Evolutionary conservation across 768 basidiomycete species (phyloP).

Genomic region (Podaxis carcinomalis): DNA sequence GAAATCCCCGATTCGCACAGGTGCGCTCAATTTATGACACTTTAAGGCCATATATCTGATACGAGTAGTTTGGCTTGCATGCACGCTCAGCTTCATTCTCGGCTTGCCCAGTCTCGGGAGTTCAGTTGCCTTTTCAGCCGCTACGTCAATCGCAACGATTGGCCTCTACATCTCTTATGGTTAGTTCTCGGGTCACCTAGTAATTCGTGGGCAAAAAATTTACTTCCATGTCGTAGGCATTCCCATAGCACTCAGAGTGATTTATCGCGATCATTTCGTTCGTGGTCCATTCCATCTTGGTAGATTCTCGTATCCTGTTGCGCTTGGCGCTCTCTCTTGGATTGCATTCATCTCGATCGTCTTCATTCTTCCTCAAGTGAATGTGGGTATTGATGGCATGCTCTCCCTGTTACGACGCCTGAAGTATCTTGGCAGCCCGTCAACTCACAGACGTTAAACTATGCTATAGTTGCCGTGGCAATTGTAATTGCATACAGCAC

Average conservation of each 20-base stretch:
- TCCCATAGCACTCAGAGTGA: conserved; percentile 63
- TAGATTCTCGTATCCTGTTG: conserved; percentile 54
- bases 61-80: conserved; percentile 71
- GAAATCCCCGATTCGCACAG: conserved; percentile 66
- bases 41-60: background rate
- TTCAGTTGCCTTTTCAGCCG: conserved; percentile 62
- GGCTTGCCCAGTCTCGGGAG: conserved; percentile 72
- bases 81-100: conserved; percentile 69
- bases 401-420: background rate
- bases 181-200: conserved; percentile 17
- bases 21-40: conserved; percentile 24
- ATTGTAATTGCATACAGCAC: conserved; percentile 63
- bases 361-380: conserved; percentile 69
- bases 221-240: conserved; percentile 35
- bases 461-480: conserved; percentile 70
- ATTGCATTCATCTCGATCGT: conserved; percentile 69
- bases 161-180: conserved; percentile 77
- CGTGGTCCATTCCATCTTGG: conserved; percentile 75
- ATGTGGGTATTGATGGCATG: conserved; percentile 29
- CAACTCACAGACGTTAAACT: conserved; percentile 68
- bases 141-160: conserved; percentile 65
- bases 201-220: background rate
- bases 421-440: conserved; percentile 44
- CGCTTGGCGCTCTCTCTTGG: conserved; percentile 57
- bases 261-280: conserved; percentile 54